Evolutionary conservation across 2,329 filamentous ascomycete species (phyloP).

Genomic region (Stenocarpella maydis): DNA sequence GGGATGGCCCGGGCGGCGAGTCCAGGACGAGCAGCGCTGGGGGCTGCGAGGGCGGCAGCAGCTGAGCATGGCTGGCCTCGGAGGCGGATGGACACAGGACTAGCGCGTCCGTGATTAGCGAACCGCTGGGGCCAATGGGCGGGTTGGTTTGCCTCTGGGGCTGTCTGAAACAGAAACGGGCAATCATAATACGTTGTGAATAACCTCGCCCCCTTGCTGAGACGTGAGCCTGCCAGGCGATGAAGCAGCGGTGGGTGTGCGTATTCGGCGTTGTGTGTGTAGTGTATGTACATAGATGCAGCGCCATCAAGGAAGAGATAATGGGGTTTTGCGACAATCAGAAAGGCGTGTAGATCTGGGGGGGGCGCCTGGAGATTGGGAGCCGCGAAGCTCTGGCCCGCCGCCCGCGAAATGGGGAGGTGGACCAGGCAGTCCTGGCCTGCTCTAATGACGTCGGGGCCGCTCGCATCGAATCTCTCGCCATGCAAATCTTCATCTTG

Average conservation of each 20-base stretch:
- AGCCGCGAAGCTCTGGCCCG: conserved; percentile 5
- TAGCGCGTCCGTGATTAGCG: neutral
- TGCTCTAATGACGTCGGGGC: neutral
- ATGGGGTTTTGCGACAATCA: conserved; percentile 1
- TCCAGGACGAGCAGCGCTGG: conserved; percentile 20
- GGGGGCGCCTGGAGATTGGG: neutral
- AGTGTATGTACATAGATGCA: no score
- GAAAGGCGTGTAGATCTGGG: neutral
- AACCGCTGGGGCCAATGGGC: neutral
- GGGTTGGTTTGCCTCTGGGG: neutral
- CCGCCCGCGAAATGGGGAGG: conserved; percentile 3
- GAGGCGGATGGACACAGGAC: neutral
- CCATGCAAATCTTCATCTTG: conserved; percentile 24
- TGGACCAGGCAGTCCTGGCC: no score
- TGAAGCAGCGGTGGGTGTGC: no score
- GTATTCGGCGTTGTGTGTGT: no score
- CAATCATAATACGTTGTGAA: conserved; percentile 7
- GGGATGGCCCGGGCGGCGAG: neutral
- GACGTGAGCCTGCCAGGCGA: conserved; percentile 18
- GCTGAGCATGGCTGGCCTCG: neutral
- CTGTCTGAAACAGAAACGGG: conserved; percentile 18
- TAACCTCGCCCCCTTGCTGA: conserved; percentile 1
- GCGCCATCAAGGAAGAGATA: no score
- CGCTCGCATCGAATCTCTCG: conserved; percentile 24
- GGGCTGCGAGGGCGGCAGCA: neutral